Conservation (phyloP, 2,329 filamentous ascomycete genomes). For the Cadophora sp. region DNA sequence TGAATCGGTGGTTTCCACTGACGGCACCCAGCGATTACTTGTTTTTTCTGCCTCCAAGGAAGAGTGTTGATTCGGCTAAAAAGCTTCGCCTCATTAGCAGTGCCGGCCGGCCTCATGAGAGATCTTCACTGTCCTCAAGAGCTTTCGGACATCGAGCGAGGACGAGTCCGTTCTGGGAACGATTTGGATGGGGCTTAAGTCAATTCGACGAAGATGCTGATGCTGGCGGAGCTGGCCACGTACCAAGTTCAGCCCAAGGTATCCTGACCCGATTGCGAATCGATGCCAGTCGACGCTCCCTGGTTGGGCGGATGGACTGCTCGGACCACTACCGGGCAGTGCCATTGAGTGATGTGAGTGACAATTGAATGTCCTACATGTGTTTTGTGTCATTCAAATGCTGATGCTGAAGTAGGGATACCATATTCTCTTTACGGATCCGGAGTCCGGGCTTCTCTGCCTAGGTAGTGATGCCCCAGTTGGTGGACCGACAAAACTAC, state of each 20-base stretch:
- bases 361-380: background rate
- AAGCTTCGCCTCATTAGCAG: conserved; percentile 69
- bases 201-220: conserved; percentile 19
- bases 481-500: conserved; percentile 59
- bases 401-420: conserved; percentile 45
- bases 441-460: conserved; percentile 59
- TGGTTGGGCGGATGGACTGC: conserved; percentile 35
- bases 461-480: conserved; percentile 67
- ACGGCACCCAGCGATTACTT: conserved; percentile 60
- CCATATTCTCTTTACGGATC: conserved; percentile 70
- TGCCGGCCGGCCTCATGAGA: conserved; percentile 52
- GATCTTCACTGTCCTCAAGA: conserved; percentile 38
- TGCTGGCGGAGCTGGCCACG: conserved; percentile 10
- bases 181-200: conserved; percentile 27
- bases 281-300: conserved; percentile 24
- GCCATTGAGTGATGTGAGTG: conserved; percentile 63
- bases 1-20: conserved; percentile 62
- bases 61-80: conserved; percentile 57
- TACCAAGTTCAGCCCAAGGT: conserved; percentile 15
- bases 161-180: conserved; percentile 40
- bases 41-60: conserved; percentile 64
- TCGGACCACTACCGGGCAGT: conserved; percentile 68
- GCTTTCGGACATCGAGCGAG: conserved; percentile 35
- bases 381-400: background rate
- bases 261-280: conserved; percentile 31